phyloP scores from a whole-genome alignment of 1,139 yeast genomes.

The Nakaseomyces sp. region DNA sequence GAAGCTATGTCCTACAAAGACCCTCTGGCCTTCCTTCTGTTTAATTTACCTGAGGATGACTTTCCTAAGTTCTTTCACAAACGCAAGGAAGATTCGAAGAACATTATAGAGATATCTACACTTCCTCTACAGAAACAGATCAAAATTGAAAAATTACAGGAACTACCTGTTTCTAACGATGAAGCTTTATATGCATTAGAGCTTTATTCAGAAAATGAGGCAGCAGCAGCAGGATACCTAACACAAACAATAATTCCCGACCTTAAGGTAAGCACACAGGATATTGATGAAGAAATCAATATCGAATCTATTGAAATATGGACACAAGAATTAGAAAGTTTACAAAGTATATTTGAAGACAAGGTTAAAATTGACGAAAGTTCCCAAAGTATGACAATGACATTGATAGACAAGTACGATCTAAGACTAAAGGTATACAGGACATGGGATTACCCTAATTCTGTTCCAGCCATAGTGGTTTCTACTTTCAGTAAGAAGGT shows the following conservation, averaged over 20 bases:
- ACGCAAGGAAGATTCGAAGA: constrained; percentile 40
- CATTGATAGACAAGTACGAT: constrained; percentile 12
- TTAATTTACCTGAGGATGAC: constrained; percentile 91
- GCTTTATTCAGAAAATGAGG: constrained; percentile 39
- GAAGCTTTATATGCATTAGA: constrained; percentile 47
- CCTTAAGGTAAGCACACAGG: constrained; percentile 8
- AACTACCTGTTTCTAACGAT: constrained; percentile 50
- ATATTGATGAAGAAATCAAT: constrained; percentile 12
- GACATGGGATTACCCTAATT: constrained; percentile 47
- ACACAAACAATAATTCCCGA: constrained; percentile 34
- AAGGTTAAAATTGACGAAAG: constrained; percentile 18
- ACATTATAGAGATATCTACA: constrained; percentile 40
- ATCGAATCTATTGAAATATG: constrained; percentile 41
- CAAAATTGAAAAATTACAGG: constrained; percentile 46
- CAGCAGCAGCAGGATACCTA: constrained; percentile 43
- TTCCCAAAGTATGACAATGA: constrained; percentile 2
- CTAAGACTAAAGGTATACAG: constrained; percentile 46
- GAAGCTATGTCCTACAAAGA: constrained; percentile 66
- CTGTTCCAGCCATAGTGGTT: constrained; percentile 55
- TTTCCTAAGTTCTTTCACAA: constrained; percentile 46
- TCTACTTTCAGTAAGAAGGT: constrained; percentile 40
- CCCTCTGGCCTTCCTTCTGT: constrained; percentile 72
- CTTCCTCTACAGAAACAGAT: constrained; percentile 32
- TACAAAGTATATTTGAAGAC: constrained; percentile 45
- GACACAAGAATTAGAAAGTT: constrained; percentile 70